phyloP scores from a whole-genome alignment of 495 filamentous ascomycete genomes.

The Penicillium psychrofluorescens region DNA sequence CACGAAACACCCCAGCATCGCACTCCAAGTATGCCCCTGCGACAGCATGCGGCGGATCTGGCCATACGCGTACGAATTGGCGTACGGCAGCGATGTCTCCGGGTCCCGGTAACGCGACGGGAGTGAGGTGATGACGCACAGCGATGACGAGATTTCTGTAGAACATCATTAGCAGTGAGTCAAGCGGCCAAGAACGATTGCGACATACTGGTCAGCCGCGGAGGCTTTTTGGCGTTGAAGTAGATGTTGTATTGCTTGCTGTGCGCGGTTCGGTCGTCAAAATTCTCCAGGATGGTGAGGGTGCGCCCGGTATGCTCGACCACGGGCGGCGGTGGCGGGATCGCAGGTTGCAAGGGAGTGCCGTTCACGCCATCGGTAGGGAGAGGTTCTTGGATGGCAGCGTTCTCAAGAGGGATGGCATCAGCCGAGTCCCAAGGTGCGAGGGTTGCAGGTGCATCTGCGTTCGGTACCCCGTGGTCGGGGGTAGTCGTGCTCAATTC shows the following conservation, averaged over 20 bases:
- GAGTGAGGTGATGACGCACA: constrained; percentile 75
- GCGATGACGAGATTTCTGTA: constrained; percentile 41
- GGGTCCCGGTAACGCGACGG: constrained; percentile 73
- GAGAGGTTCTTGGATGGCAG: constrained; percentile 7
- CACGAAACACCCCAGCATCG: constrained; percentile 67
- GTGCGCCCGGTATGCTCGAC: constrained; percentile 45
- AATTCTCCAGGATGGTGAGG: constrained; percentile 48
- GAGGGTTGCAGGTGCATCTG: neutral
- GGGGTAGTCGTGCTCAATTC: neutral
- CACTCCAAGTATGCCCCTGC: constrained; percentile 65
- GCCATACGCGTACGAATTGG: constrained; percentile 64
- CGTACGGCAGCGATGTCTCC: constrained; percentile 67
- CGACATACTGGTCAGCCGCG: constrained; percentile 40
- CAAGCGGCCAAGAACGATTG: constrained; percentile 4
- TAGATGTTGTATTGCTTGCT: constrained; percentile 43
- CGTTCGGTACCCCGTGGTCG: neutral
- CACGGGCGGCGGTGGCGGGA: constrained; percentile 27
- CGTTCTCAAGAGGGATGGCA: constrained; percentile 13
- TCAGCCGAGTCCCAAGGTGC: neutral
- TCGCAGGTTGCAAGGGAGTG: constrained; percentile 10
- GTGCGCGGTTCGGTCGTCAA: constrained; percentile 45
- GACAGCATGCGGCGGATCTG: constrained; percentile 55
- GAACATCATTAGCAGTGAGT: constrained; percentile 9
- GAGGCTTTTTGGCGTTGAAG: constrained; percentile 45
- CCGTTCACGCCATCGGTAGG: constrained; percentile 1